Conservation (phyloP, 257 asterid species). For the Sherardia arvensis region DNA sequence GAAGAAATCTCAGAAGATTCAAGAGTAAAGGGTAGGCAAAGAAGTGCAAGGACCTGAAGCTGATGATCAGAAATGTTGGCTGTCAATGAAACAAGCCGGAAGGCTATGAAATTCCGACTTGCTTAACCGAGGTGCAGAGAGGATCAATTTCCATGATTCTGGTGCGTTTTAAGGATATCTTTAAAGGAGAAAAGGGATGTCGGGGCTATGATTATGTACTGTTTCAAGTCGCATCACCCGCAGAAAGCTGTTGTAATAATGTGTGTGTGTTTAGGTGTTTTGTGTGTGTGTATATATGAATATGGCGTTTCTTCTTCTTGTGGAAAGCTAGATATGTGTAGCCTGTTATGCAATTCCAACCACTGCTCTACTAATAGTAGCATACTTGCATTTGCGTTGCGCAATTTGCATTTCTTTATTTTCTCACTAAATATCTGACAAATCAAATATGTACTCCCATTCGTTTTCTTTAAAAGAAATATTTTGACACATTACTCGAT, state of each 20-base stretch:
- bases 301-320: not conserved
- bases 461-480: no score
- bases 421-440: not conserved
- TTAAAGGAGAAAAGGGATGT: constrained; percentile 29
- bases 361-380: not conserved
- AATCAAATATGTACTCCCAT: no score
- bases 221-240: constrained; percentile 14
- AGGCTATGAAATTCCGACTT: constrained; percentile 27
- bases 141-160: constrained; percentile 26
- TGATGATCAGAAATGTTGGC: constrained; percentile 10
- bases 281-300: constrained; percentile 8
- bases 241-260: not conserved
- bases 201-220: not conserved
- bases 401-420: not conserved
- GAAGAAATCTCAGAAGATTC: constrained; percentile 12
- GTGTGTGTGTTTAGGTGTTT: not conserved
- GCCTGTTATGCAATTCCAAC: not conserved
- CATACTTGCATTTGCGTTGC: not conserved
- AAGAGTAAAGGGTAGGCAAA: not conserved
- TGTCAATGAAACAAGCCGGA: constrained; percentile 21
- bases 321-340: not conserved
- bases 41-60: constrained; percentile 12
- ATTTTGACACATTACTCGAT: no score
- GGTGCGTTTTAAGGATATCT: constrained; percentile 20
- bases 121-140: constrained; percentile 25